Evolutionary conservation across 2,329 filamentous ascomycete species (phyloP), one percentile per base, ranked within the genome.

Genomic region (Escovopsis weberi): DNA sequence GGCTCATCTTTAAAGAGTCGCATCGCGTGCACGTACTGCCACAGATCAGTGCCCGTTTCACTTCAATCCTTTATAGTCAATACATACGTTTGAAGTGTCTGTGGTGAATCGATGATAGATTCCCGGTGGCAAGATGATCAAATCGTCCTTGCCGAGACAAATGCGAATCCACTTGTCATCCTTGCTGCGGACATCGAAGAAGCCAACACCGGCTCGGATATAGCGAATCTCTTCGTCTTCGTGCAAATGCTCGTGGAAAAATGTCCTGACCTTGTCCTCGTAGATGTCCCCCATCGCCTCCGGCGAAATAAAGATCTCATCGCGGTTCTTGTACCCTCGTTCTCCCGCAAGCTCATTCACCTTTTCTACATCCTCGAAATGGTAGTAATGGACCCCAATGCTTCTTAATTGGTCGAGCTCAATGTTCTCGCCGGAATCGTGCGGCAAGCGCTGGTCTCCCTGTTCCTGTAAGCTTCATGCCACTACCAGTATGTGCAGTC

Each of bases 181-280:
- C 60, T 82, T 70, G 55, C 78, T 81, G 39, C 91, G 71, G 3
- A 98, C 88, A 63, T 98, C 91, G 59, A 98, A 98, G 62, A 83
- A 98, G 0, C 91, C 91, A 43, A 76, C 74, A 0, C 91, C 91
- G 47, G 82, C 88, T 30, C 86, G 71, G 51, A 98, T 88, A 57
- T 95, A 98, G 39, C 91, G 73, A 51, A 98, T 98, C 72, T 98
- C 91, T 67, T 98, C 91, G 53, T 98, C 91, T 67, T 98, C 91
- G 59, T 98, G 91, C 54, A 98, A 63, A 61, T 98, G 91, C 70
- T 98, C 91, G 54, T 83, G 62, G 68, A 96, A 98, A 69, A 98
- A 98, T 51, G 65, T 77, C 67, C 86, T 88, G 48, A 98, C 86
- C 64, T 96, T 96, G 49, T 83, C 76, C 64, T 98, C 89, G 67